Base-by-base conservation (phyloP, 2,329 filamentous ascomycete genomes). In the Aspergillus costaricaensis region DNA sequence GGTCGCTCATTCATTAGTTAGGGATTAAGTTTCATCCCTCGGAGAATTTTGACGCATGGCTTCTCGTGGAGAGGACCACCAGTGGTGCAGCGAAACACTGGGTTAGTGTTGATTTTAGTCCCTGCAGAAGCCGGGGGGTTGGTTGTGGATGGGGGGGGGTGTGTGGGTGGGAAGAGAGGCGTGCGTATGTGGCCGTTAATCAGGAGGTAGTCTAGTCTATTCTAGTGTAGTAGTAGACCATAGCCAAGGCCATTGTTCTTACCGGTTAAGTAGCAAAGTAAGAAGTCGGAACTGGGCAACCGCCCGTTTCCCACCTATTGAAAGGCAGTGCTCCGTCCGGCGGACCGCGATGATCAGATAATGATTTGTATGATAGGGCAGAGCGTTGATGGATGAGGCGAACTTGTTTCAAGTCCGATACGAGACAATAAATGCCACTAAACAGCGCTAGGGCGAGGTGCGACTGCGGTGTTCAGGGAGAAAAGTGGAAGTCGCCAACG, bases 271-370 rank as follows among this genome's bases (percentile, higher is more conserved):
- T 30, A 30, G n/a, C n/a, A 10, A 9, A 43, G 10, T 2, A 19
- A 10, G 15, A 43, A 12, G 39, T 19, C 39, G n/a, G 19, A 14
- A 12, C 41, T 23, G 41, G 41, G 41, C 19, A 44, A 23, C 41
- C 41, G 12, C 21, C 41, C 41, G 19, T 14, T 23, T 36, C 32
- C 41, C 10, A 44, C 19, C 19, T 23, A 21, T 21, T 10, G 17
- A 43, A 44, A 23, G 17, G 41, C 17, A 44, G 10, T 17, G 19
- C 41, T 23, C 41, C 41, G 41, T 44, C 19, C 19, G 21, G 41
- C 41, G 41, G 41, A 44, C 41, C 41, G 41, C 41, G 53, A 55
- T 55, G 39, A 55, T 55, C 53, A 55, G 53, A 55, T 55, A 55
- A 55, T 43, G 52, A 10, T 44, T 36, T 21, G 53, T 32, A 47